Evolutionary conservation across 2,329 filamentous ascomycete species (phyloP), one percentile per base, ranked within the genome.

Genomic region (Pezicula rhizophila): DNA sequence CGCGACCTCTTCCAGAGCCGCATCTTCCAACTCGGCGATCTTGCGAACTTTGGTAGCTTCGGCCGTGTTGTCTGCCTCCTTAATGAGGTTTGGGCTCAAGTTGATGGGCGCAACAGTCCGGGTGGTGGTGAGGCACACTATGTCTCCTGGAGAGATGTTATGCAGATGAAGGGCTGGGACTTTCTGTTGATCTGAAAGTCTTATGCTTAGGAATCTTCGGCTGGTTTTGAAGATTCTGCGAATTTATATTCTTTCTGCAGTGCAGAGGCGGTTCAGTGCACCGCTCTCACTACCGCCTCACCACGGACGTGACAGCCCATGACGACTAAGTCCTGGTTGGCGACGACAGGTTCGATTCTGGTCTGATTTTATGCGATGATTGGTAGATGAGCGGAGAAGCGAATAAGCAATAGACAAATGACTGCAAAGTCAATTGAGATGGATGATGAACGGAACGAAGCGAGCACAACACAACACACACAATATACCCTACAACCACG

Each of bases 141-240:
- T 72, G 80, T 95, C 69, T 90, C 91, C 82, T 97, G 92, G 92
- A 79, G 92, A 72, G 88, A 95, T 71, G 81, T 92, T 65, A 96
- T 96, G 90, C 82, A 81, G 71, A 81, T 85, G 72, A 93, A 92
- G 73, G 82, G 82, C 60, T 96, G 89, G 91, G 89, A 95, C 67
- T 93, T 89, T 72, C 77, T 96, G 68, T 80, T 96, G 68, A 91
- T 96, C 70, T 96, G 72, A 60, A 62, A 47, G 45, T 44, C 31
- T 35, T 31, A 35, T 37, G 42, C 37, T 49, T 47, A 41, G 37
- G 48, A 37, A 25, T 47, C 49, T 49, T 55, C 31, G 42, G 56
- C 55, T 52, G 55, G 57, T 43, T 54, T 54, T 54, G 45, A 41
- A 53, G 40, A 34, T 52, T 52, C 35, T 42, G 48, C 53, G 52